Conservation (phyloP, 1,139 yeast genomes). For the Lodderomyces oxycetoniae region DNA sequence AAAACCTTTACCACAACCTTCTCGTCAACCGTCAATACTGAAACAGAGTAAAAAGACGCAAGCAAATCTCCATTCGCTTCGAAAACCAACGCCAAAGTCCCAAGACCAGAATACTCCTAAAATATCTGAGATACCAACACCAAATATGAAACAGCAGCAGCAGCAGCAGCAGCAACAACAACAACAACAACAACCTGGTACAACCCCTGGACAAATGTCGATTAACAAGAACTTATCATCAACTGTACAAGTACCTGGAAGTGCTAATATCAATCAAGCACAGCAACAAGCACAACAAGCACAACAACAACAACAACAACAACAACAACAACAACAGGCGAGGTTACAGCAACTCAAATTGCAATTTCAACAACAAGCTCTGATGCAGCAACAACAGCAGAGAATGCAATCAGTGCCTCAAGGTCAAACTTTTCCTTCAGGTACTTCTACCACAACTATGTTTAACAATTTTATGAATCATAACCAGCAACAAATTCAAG, state of each 20-base stretch:
- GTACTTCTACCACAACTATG: neutral
- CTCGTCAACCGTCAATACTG: no score
- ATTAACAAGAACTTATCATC: neutral
- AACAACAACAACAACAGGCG: constrained; percentile 15
- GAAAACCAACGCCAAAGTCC: constrained; percentile 13
- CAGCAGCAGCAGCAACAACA: constrained; percentile 11
- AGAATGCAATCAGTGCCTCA: constrained; percentile 1
- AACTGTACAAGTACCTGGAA: neutral
- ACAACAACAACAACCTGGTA: constrained; percentile 3
- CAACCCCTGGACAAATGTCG: constrained; percentile 1
- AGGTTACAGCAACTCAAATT: constrained; percentile 17
- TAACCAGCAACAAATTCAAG: constrained; percentile 11
- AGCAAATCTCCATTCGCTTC: constrained; percentile 9
- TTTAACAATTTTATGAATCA: constrained; percentile 1
- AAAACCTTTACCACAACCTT: constrained; percentile 6
- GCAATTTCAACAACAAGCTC: constrained; percentile 15
- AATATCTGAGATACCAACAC: constrained; percentile 17
- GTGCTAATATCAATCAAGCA: constrained; percentile 7
- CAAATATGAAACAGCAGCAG: constrained; percentile 14
- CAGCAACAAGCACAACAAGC: constrained; percentile 16
- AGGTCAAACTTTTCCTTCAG: constrained; percentile 2
- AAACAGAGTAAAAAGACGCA: no score
- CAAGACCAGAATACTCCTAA: neutral
- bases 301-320: constrained; percentile 16
- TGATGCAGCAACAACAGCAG: constrained; percentile 13